Evolutionary conservation across 2,329 filamentous ascomycete genomes (phyloP).

Genomic region (Aspergillus sp.): DNA sequence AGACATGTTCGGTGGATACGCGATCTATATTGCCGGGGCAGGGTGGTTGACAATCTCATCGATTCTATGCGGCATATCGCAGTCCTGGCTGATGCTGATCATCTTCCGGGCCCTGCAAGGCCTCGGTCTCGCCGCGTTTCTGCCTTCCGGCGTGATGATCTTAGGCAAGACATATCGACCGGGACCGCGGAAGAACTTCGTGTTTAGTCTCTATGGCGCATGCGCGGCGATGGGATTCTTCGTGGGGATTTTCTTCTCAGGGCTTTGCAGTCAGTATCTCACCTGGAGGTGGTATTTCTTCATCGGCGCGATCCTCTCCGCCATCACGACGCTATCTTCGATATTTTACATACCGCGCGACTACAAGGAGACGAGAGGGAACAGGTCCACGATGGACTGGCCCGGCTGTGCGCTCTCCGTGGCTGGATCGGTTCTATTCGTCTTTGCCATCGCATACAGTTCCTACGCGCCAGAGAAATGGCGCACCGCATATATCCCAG

Average conservation of each 20-base stretch:
- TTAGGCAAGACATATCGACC: conserved; percentile 66
- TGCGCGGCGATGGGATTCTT: conserved; percentile 52
- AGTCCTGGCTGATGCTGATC: conserved; percentile 68
- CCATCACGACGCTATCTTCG: conserved; percentile 47
- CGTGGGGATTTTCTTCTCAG: conserved; percentile 64
- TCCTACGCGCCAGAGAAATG: conserved; percentile 68
- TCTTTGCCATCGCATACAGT: conserved; percentile 74
- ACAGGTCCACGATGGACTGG: conserved; percentile 66
- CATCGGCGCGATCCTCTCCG: conserved; percentile 58
- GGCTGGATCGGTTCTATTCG: conserved; percentile 65
- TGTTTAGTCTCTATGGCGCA: conserved; percentile 61
- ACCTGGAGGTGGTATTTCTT: conserved; percentile 69
- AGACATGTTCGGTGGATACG: conserved; percentile 63
- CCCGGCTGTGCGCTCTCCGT: conserved; percentile 61
- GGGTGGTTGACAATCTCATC: conserved; percentile 68
- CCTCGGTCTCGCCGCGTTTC: conserved; percentile 69
- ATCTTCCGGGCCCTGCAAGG: conserved; percentile 73
- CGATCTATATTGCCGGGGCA: conserved; percentile 64
- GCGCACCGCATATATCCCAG: conserved; percentile 70
- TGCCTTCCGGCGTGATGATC: conserved; percentile 68
- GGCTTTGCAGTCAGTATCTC: conserved; percentile 55
- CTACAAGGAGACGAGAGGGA: conserved; percentile 36
- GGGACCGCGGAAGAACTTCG: conserved; percentile 67
- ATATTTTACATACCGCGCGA: conserved; percentile 49
- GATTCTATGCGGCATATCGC: conserved; percentile 68